Percentiles rank a stretch among this genome's conserved stretches.
Conservation (phyloP, 768 basidiomycete species). For the Serendipita sp. region DNA sequence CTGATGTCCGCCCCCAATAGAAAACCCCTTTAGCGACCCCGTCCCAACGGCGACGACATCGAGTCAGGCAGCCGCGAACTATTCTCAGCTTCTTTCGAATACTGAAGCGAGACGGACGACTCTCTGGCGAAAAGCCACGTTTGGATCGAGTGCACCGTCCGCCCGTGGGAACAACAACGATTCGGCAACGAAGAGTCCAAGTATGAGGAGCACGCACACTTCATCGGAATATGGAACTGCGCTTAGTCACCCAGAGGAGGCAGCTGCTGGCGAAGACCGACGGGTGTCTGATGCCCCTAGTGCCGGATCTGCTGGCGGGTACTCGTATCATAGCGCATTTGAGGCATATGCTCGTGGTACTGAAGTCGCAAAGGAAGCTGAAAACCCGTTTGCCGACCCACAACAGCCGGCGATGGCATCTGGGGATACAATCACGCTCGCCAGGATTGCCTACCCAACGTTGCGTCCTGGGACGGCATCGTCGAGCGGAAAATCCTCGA, state of each 20-base stretch:
- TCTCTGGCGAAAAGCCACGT: not conserved
- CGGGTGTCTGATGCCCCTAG: not conserved
- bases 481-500: not conserved
- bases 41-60: not conserved
- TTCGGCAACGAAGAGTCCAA: not conserved
- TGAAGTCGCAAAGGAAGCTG: not conserved
- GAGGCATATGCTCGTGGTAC: not conserved
- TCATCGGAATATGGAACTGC: not conserved
- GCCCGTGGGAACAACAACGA: not conserved
- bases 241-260: not conserved
- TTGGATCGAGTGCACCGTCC: not conserved
- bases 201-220: not conserved
- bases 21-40: constrained; percentile 4
- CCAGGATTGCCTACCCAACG: not conserved
- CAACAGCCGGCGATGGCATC: not conserved
- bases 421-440: not conserved
- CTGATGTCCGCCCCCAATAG: not conserved
- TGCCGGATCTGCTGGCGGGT: not conserved
- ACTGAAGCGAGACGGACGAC: not conserved
- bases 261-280: not conserved
- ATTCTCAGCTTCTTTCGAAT: not conserved
- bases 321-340: constrained; percentile 2
- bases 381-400: not conserved
- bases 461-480: not conserved
- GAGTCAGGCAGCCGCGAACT: too few relatives aligned